These are phyloP conservation scores for Aspergillus caelatus DNA, from an alignment of 2,329 filamentous ascomycete species.

Conservation along the genomic window DNA sequence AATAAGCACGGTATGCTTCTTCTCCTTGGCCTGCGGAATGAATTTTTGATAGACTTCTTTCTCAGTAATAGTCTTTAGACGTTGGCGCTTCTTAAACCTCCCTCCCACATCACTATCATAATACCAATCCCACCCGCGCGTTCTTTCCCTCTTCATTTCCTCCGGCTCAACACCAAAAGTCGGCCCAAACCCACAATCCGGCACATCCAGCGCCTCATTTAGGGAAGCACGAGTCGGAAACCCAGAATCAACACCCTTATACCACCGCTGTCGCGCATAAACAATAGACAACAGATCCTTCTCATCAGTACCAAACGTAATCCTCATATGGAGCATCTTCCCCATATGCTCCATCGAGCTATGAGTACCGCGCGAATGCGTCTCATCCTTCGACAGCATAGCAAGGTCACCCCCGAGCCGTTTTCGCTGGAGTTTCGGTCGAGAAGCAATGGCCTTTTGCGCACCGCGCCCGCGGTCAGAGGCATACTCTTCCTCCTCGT, in stretches of 20 bases:
- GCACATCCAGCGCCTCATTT: constrained; percentile 29
- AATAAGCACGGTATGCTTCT: constrained; percentile 51
- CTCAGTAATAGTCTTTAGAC: constrained; percentile 34
- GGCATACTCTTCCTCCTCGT: constrained; percentile 4
- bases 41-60: constrained; percentile 45
- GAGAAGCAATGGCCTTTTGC: constrained; percentile 13
- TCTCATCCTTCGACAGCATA: constrained; percentile 25
- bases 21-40: constrained; percentile 36
- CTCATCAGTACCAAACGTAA: constrained; percentile 54
- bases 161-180: constrained; percentile 49
- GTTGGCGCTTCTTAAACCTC: constrained; percentile 48
- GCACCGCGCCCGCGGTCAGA: constrained; percentile 6
- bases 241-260: constrained; percentile 47
- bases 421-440: constrained; percentile 16
- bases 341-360: constrained; percentile 39
- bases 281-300: constrained; percentile 54
- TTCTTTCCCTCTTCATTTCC: constrained; percentile 48
- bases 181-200: constrained; percentile 42
- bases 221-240: constrained; percentile 52
- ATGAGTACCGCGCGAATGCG: constrained; percentile 42
- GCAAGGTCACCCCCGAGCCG: constrained; percentile 24
- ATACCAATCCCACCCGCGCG: constrained; percentile 58
- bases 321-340: constrained; percentile 50
- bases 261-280: constrained; percentile 55
- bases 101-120: constrained; percentile 43